Conservation (phyloP, 345 rosid genomes). For the Syzygium oleosum region DNA sequence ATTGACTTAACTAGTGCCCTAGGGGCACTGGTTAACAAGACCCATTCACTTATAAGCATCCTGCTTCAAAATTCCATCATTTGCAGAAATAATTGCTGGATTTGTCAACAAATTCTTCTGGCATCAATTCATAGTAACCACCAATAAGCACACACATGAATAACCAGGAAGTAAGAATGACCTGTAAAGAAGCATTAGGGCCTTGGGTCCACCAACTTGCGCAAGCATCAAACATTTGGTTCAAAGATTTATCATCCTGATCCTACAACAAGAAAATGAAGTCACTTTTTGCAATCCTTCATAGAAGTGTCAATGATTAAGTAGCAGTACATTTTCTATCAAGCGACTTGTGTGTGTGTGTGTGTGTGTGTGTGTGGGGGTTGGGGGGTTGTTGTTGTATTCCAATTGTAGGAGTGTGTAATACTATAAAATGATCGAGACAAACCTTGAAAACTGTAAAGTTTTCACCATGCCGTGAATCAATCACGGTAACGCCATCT, state of each 20-base stretch:
- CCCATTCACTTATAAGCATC: background rate
- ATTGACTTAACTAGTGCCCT: background rate
- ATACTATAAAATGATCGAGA: background rate
- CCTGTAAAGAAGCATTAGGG: conserved; percentile 91
- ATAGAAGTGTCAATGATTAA: background rate
- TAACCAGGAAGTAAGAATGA: conserved; percentile 12
- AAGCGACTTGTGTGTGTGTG: background rate
- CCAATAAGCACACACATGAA: background rate
- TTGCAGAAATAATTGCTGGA: background rate
- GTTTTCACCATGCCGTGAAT: conserved; percentile 89
- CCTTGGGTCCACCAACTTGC: conserved; percentile 99
- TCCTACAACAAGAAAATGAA: conserved; percentile 20
- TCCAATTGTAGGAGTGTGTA: background rate
- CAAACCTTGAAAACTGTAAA: conserved; percentile 80
- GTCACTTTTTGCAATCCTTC: background rate
- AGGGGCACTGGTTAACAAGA: background rate
- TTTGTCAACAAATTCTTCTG: background rate
- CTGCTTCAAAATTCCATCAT: background rate
- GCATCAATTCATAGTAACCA: background rate
- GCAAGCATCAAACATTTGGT: conserved; percentile 92
- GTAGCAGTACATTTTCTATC: background rate
- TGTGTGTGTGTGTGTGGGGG: background rate
- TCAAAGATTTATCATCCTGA: conserved; percentile 26
- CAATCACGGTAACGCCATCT: conserved; percentile 67
- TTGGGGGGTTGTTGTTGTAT: background rate